These are phyloP conservation scores for Raphanus sativus DNA, from an alignment of 345 rosid species.

Conservation along the genomic window DNA sequence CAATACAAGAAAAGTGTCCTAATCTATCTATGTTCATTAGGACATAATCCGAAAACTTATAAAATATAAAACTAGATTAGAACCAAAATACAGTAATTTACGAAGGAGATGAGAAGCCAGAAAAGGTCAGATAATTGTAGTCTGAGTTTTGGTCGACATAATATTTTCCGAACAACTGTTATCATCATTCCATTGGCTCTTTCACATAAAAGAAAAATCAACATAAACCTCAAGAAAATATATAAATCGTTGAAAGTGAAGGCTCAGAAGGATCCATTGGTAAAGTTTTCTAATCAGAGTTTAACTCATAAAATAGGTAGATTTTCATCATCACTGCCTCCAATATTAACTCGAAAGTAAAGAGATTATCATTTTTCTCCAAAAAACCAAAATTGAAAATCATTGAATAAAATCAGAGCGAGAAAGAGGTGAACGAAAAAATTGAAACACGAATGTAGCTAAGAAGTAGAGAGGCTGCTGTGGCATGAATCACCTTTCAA, in stretches of 20 bases:
- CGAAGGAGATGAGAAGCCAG: constrained; percentile 25
- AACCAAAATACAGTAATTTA: not conserved
- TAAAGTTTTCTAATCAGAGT: constrained; percentile 32
- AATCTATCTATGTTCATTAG: not conserved
- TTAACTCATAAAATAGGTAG: constrained; percentile 36
- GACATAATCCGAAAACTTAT: not conserved
- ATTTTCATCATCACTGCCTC: constrained; percentile 39
- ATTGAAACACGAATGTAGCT: not conserved
- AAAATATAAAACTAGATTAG: not conserved
- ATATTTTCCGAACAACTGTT: constrained; percentile 24
- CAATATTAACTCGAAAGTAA: not conserved
- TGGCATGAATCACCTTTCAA: not conserved
- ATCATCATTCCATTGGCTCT: constrained; percentile 34
- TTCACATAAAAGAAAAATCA: not conserved
- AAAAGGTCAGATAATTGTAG: constrained; percentile 80
- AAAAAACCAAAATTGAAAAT: not conserved
- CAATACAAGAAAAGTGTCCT: not conserved
- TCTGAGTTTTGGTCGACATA: constrained; percentile 68
- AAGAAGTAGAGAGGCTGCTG: not conserved
- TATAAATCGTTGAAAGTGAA: constrained; percentile 4
- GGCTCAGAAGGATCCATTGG: constrained; percentile 48
- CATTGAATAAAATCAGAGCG: too few species aligned
- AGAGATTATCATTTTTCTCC: not conserved
- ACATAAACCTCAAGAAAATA: not conserved
- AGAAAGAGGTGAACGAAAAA: not conserved